Percentiles rank a stretch among this genome's conserved stretches.
Conservation (phyloP, 2,329 filamentous ascomycete species). For the Rosellinia necatrix region DNA sequence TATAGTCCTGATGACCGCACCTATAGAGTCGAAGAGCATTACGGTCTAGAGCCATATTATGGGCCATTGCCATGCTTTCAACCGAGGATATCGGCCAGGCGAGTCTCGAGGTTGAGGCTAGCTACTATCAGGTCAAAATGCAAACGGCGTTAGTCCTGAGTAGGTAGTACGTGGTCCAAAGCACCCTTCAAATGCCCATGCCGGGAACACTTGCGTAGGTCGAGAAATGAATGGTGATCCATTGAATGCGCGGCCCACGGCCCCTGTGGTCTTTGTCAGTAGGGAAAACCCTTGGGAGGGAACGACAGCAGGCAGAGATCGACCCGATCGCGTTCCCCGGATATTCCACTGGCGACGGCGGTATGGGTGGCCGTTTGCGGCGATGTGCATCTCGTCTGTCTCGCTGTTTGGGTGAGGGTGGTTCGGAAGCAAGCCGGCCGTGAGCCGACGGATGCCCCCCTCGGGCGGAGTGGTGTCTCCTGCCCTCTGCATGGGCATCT, state of each 20-base stretch:
- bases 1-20: not conserved
- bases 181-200: too few species aligned
- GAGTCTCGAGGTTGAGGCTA: not conserved
- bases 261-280: too few species aligned
- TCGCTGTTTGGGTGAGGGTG: not conserved
- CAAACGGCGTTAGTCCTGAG: not conserved
- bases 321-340: too few species aligned
- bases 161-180: not conserved
- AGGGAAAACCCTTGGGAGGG: too few species aligned
- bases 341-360: too few species aligned
- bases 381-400: not conserved
- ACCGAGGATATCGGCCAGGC: not conserved
- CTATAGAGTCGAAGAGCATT: not conserved
- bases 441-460: slow-evolving; percentile 24
- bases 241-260: too few species aligned
- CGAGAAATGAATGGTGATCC: too few species aligned
- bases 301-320: too few species aligned
- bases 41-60: too few species aligned
- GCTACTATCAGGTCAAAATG: not conserved
- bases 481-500: not conserved
- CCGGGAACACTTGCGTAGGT: too few species aligned
- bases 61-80: too few species aligned
- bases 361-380: too few species aligned
- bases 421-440: slow-evolving; percentile 22
- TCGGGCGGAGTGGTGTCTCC: slow-evolving; percentile 11